Evolutionary conservation across 352 stramenopile genomes (phyloP).

Genomic region (Pythium biforme): DNA sequence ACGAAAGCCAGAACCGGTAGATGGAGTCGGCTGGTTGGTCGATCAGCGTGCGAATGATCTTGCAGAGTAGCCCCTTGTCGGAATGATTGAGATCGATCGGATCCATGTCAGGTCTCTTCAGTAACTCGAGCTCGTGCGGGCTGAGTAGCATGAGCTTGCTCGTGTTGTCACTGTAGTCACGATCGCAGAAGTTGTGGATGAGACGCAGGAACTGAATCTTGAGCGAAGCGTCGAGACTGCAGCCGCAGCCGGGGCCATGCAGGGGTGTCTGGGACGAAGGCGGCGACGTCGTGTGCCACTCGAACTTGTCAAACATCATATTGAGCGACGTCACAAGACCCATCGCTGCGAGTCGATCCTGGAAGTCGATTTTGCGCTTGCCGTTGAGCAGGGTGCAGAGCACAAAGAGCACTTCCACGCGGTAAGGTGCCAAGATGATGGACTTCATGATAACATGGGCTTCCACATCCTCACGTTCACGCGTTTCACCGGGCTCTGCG

Average conservation of each 20-base stretch:
- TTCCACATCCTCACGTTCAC: slow-evolving; percentile 61
- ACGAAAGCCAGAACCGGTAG: slow-evolving; percentile 96
- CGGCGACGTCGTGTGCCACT: slow-evolving; percentile 70
- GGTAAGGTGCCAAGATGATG: slow-evolving; percentile 90
- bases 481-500: slow-evolving; percentile 42
- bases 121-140: slow-evolving; percentile 52
- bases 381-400: slow-evolving; percentile 95
- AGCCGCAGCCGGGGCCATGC: slow-evolving; percentile 90
- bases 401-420: slow-evolving; percentile 96
- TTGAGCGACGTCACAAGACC: slow-evolving; percentile 90
- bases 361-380: slow-evolving; percentile 92
- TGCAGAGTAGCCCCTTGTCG: slow-evolving; percentile 88
- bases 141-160: slow-evolving; percentile 85
- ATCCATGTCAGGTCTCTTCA: slow-evolving; percentile 42
- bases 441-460: slow-evolving; percentile 91
- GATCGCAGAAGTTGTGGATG: slow-evolving; percentile 97
- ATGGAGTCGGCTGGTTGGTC: slow-evolving; percentile 91
- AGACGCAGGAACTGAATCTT: slow-evolving; percentile 95
- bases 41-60: slow-evolving; percentile 89
- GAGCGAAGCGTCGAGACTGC: slow-evolving; percentile 92
- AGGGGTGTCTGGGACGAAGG: slow-evolving; percentile 52
- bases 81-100: slow-evolving; percentile 65
- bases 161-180: slow-evolving; percentile 85
- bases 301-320: slow-evolving; percentile 94
- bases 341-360: slow-evolving; percentile 84